phyloP scores from a whole-genome alignment of 495 filamentous ascomycete genomes.

The Xylaria sp. region DNA sequence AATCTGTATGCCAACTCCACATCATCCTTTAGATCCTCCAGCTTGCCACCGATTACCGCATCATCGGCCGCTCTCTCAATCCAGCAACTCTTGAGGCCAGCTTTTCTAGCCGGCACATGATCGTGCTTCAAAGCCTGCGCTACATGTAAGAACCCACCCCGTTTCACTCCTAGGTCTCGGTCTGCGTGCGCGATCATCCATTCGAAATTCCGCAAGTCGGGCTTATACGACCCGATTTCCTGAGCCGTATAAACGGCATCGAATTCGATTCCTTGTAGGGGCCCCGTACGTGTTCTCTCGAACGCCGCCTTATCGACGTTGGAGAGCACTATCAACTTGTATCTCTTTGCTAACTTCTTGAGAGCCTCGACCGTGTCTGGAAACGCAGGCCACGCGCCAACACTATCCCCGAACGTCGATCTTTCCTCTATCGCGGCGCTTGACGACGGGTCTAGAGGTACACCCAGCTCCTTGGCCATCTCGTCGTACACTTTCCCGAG shows the following conservation, averaged over 20 bases:
- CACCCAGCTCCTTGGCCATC: constrained; percentile 7
- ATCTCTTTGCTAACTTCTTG: not conserved
- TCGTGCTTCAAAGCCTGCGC: not conserved
- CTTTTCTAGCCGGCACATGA: not conserved
- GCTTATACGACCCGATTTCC: constrained; percentile 4
- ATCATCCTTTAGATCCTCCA: not conserved
- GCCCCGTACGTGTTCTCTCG: not conserved
- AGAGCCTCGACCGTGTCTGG: constrained; percentile 1
- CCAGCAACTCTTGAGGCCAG: not conserved
- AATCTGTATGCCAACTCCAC: constrained; percentile 1
- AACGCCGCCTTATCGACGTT: not conserved
- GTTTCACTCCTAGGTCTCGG: not conserved
- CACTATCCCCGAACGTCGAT: not conserved
- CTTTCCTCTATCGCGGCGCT: not conserved
- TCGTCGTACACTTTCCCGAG: not conserved
- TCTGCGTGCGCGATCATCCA: not conserved
- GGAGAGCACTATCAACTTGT: not conserved
- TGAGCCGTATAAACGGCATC: not conserved
- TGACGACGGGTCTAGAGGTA: not conserved
- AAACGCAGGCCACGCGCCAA: not conserved
- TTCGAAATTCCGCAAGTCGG: not conserved
- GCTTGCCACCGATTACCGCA: not conserved
- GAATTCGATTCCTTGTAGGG: not conserved
- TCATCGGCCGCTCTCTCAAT: not conserved
- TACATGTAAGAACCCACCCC: not conserved